phyloP scores from a whole-genome alignment of 257 asterid species.

The Solanum pimpinellifolium region DNA sequence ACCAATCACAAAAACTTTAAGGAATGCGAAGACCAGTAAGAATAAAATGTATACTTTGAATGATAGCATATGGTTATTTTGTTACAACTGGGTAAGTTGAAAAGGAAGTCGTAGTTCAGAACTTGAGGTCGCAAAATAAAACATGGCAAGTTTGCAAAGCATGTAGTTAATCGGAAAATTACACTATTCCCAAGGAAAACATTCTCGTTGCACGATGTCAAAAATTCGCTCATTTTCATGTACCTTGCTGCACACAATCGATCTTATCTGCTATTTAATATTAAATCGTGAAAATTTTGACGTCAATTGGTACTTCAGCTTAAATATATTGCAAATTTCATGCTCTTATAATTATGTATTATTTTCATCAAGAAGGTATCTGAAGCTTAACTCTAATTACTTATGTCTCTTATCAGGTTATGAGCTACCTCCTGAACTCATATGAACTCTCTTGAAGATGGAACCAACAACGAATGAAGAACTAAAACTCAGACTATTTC shows the following conservation, averaged over 20 bases:
- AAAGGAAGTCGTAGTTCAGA: neutral
- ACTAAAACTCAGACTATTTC: conserved; percentile 43
- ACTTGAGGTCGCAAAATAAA: neutral
- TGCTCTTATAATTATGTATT: neutral
- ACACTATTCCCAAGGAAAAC: neutral
- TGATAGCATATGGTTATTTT: neutral
- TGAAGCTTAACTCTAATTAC: neutral
- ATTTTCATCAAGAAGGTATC: neutral
- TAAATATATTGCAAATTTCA: neutral
- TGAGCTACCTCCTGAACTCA: conserved; percentile 60
- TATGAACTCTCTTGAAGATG: conserved; percentile 57
- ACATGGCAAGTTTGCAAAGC: neutral
- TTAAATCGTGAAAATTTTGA: neutral
- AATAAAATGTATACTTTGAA: neutral
- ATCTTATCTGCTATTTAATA: neutral
- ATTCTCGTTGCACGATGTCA: neutral
- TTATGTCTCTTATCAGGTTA: conserved; percentile 29
- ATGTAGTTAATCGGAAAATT: neutral
- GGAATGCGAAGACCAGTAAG: neutral
- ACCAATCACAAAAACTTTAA: neutral
- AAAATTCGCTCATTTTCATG: neutral
- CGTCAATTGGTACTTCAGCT: neutral
- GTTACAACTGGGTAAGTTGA: neutral
- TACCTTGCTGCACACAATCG: neutral
- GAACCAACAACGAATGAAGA: conserved; percentile 79